phyloP scores from a whole-genome alignment of 257 asterid genomes.

The Mitragyna speciosa region DNA sequence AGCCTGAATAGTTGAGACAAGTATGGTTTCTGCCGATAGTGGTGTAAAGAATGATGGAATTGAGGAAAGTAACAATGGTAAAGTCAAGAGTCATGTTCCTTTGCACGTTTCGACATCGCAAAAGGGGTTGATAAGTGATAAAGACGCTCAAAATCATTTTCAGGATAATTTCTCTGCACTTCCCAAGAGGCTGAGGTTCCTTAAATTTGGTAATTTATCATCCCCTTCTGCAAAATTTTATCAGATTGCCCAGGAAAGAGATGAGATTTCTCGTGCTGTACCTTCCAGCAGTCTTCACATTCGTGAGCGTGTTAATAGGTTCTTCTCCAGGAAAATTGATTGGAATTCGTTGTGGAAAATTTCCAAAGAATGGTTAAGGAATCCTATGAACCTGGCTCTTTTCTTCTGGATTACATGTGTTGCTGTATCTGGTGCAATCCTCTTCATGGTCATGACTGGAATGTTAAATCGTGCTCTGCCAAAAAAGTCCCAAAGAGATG shows the following conservation, averaged over 20 bases:
- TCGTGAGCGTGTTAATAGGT: conserved; percentile 62
- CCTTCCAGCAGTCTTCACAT: conserved; percentile 72
- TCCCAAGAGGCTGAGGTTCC: conserved; percentile 44
- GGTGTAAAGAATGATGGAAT: conserved; percentile 39
- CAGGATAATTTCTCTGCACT: conserved; percentile 31
- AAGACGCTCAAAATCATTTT: conserved; percentile 29
- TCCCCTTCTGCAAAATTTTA: conserved; percentile 71
- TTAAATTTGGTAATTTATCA: conserved; percentile 52
- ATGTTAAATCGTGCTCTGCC: conserved; percentile 77
- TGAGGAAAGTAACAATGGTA: conserved; percentile 36
- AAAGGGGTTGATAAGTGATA: conserved; percentile 50
- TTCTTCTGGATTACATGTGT: conserved; percentile 65
- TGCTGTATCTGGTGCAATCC: conserved; percentile 84
- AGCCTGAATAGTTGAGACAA: not conserved
- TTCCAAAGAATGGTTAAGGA: conserved; percentile 69
- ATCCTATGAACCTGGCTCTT: conserved; percentile 75
- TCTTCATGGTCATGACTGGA: conserved; percentile 85
- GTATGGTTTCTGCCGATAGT: conserved; percentile 52
- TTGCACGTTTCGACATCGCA: conserved; percentile 58
- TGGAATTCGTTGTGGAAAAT: conserved; percentile 50
- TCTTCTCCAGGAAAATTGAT: conserved; percentile 60
- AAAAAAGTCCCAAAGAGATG: conserved; percentile 63
- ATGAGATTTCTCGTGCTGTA: conserved; percentile 68
- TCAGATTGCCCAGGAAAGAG: conserved; percentile 60
- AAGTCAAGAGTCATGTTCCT: conserved; percentile 35